Conservation (phyloP, 306 rosid species). For the Vigna unguiculata region DNA sequence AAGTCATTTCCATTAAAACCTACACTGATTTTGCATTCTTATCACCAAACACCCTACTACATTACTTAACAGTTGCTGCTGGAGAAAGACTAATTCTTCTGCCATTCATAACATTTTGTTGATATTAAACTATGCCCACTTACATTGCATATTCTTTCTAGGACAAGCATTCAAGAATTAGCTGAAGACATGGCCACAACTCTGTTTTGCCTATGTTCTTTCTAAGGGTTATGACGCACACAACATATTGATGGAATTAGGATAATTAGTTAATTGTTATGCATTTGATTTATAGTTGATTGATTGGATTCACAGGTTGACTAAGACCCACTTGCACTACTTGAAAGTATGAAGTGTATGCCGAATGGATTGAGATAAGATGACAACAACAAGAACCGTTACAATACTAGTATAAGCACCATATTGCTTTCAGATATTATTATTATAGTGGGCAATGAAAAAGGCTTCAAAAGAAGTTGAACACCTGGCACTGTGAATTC, state of each 20-base stretch:
- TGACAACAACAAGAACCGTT: not conserved
- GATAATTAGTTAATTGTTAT: no score
- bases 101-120: not conserved
- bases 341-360: not conserved
- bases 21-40: no score
- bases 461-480: not conserved
- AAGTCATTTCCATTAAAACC: no score
- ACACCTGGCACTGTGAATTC: not conserved
- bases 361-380: not conserved
- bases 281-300: no score
- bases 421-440: conserved; percentile 18
- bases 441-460: not conserved
- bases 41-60: no score
- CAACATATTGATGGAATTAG: not conserved
- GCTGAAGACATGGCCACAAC: not conserved
- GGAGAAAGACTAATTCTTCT: not conserved
- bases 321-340: not conserved
- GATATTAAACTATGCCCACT: not conserved
- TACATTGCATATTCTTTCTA: not conserved
- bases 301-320: not conserved
- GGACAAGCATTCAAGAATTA: not conserved
- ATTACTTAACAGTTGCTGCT: not conserved
- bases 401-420: not conserved
- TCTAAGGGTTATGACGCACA: not conserved
- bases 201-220: not conserved